Percentiles rank a stretch among this genome's conserved stretches.
Evolutionary conservation across 1,139 yeast genomes (phyloP).

Genomic region (Suhomyces choctaworum): DNA sequence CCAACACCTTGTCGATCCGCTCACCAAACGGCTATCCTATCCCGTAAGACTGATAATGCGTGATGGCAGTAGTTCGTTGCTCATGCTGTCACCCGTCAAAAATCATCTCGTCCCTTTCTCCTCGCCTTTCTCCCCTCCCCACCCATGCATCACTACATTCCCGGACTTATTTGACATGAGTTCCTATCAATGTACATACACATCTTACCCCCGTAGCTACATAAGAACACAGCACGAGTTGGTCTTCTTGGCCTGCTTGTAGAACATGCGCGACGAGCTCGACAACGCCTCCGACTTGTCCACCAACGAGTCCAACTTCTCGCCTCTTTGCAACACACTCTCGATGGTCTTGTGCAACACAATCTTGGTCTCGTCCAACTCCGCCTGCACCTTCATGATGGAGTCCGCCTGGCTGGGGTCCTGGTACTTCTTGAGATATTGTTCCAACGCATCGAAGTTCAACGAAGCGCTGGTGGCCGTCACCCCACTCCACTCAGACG

Average conservation of each 20-base stretch:
- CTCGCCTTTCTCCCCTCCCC: too few species aligned
- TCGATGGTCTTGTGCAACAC: constrained; percentile 96
- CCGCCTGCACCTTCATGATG: constrained; percentile 95
- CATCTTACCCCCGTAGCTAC: constrained; percentile 28
- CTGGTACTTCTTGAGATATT: constrained; percentile 80
- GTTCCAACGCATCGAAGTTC: constrained; percentile 62
- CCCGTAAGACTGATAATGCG: too few species aligned
- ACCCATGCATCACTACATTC: not conserved
- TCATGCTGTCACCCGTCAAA: too few species aligned
- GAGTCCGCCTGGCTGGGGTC: constrained; percentile 98
- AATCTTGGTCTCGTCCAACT: constrained; percentile 94
- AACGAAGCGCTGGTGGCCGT: constrained; percentile 51
- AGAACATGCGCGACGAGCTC: constrained; percentile 86
- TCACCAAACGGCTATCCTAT: too few species aligned
- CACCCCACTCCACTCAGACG: constrained; percentile 62
- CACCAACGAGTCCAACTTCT: constrained; percentile 87
- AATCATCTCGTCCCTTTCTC: too few species aligned
- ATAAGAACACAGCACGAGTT: constrained; percentile 90
- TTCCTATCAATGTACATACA: constrained; percentile 2
- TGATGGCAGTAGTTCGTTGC: too few species aligned
- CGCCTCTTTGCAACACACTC: constrained; percentile 92
- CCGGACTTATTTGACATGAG: constrained; percentile 12
- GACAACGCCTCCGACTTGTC: constrained; percentile 94
- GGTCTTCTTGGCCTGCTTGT: constrained; percentile 96
- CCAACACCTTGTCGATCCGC: too few species aligned